Evolutionary conservation across 2,329 filamentous ascomycete species (phyloP).

Genomic region (Fusarium proliferatum): DNA sequence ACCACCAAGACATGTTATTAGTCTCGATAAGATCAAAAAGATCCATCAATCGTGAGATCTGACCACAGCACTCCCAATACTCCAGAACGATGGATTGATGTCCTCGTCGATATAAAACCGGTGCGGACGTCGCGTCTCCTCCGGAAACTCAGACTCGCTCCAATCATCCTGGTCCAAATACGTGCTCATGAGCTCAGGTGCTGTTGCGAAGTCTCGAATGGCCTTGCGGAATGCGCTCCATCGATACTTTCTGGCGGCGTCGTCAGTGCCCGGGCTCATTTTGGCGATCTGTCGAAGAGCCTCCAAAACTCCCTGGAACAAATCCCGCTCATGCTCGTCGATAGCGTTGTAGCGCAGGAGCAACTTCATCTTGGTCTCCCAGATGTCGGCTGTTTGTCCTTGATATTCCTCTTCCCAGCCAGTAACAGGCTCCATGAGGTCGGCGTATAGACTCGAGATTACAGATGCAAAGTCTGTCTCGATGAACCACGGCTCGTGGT

Average conservation of each 20-base stretch:
- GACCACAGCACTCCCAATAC: not conserved
- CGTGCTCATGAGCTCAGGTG: not conserved
- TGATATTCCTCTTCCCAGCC: not conserved
- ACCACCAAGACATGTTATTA: fast-evolving
- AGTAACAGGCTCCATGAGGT: not conserved
- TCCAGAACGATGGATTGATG: not conserved
- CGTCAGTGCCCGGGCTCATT: not conserved
- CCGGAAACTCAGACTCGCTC: fast-evolving
- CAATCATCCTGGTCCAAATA: not conserved
- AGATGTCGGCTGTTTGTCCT: not conserved
- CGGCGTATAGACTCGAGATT: not conserved
- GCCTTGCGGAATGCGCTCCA: not conserved
- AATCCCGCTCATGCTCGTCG: not conserved
- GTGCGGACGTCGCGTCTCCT: not conserved
- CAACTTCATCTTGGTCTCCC: not conserved
- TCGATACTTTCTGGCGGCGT: too few species aligned
- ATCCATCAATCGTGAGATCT: not conserved
- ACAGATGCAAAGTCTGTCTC: not conserved
- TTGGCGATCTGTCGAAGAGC: not conserved
- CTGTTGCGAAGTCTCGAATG: not conserved
- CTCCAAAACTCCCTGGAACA: not conserved
- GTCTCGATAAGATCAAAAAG: fast-evolving
- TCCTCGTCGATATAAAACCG: not conserved
- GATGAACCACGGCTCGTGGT: not conserved
- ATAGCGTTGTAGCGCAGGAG: not conserved